Percentiles rank a stretch among this genome's conserved stretches.
Conservation (phyloP, 2,329 filamentous ascomycete genomes). For the Spiromastix sp. region DNA sequence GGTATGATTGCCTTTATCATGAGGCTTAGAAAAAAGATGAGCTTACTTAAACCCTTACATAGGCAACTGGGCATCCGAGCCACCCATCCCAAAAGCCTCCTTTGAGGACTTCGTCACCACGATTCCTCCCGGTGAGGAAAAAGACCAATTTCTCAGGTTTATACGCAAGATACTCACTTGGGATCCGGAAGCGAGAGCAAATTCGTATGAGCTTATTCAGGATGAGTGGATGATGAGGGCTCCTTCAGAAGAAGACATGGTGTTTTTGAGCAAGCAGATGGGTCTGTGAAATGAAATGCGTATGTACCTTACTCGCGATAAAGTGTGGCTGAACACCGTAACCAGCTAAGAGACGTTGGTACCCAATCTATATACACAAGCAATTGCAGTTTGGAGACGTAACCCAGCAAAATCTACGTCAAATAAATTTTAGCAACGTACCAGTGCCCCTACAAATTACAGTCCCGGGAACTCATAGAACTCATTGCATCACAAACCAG, state of each 20-base stretch:
- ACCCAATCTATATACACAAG: too few relatives aligned
- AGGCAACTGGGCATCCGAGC: constrained; percentile 14
- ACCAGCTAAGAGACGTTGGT: too few relatives aligned
- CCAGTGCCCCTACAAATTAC: too few relatives aligned
- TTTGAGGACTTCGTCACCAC: constrained; percentile 12
- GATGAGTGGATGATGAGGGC: constrained; percentile 13
- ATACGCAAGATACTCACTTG: constrained; percentile 15
- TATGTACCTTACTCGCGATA: too few relatives aligned
- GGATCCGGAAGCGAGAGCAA: constrained; percentile 13
- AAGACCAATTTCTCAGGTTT: constrained; percentile 14
- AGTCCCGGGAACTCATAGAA: too few relatives aligned
- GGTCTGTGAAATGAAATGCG: background rate
- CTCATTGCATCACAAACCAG: too few relatives aligned
- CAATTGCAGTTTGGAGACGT: too few relatives aligned
- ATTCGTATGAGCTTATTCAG: constrained; percentile 9
- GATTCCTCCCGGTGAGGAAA: constrained; percentile 15
- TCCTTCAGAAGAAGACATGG: background rate
- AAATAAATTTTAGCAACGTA: too few relatives aligned
- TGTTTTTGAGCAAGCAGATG: background rate
- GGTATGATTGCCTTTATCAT: constrained; percentile 6
- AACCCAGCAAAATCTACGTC: too few relatives aligned
- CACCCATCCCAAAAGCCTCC: constrained; percentile 11
- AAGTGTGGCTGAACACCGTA: too few relatives aligned
- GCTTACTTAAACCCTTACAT: constrained; percentile 1
- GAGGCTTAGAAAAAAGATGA: background rate